Conservation (phyloP, 768 basidiomycete species). For the Goffeauzyma gilvescens region DNA sequence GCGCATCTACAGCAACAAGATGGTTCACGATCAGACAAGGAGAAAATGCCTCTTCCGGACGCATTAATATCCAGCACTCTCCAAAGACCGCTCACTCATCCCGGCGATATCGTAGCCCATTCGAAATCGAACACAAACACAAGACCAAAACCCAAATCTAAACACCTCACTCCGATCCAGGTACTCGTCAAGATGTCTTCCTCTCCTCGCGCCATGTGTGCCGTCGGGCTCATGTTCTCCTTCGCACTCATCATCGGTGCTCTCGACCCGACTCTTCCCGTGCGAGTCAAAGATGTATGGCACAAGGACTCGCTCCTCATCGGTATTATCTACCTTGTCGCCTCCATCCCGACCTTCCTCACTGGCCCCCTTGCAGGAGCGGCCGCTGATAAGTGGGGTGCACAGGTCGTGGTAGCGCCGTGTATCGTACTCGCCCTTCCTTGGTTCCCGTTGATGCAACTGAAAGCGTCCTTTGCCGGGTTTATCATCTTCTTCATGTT, state of each 20-base stretch:
- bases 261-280: constrained; percentile 17
- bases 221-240: constrained; percentile 12
- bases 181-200: constrained; percentile 11
- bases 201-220: constrained; percentile 13
- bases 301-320: constrained; percentile 17
- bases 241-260: constrained; percentile 15
- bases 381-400: constrained; percentile 17
- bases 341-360: constrained; percentile 19
- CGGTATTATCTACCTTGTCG: constrained; percentile 18
- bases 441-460: constrained; percentile 17
- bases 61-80: no score
- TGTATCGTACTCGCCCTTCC: constrained; percentile 13
- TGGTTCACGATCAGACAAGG: no score
- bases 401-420: constrained; percentile 16
- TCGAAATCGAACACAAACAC: background rate
- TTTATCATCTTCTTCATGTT: constrained; percentile 19
- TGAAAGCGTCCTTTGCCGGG: constrained; percentile 11
- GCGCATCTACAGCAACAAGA: no score
- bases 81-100: no score
- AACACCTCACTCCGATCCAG: constrained; percentile 9
- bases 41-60: no score
- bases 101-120: no score
- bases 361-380: constrained; percentile 16
- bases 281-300: constrained; percentile 16
- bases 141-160: background rate